Percentiles rank a stretch among this genome's conserved stretches.
Conservation (phyloP, 257 asterid species). For the Petunia axillaris region DNA sequence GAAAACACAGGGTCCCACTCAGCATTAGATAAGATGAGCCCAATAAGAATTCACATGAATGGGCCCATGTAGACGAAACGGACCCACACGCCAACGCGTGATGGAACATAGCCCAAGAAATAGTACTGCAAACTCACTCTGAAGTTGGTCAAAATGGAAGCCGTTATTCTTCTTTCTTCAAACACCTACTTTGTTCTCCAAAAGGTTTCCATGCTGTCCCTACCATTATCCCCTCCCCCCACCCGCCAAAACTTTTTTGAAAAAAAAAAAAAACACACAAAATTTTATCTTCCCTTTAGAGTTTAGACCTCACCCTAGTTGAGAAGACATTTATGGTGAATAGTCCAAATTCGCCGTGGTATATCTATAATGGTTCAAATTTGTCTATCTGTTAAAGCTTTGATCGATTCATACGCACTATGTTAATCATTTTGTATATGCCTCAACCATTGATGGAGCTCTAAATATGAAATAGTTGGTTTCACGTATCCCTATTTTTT, state of each 20-base stretch:
- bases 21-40: conserved; percentile 21
- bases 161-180: conserved; percentile 35
- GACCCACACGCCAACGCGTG: conserved; percentile 64
- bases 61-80: conserved; percentile 15
- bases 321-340: no score
- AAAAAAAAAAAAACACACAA: not conserved
- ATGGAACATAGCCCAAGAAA: conserved; percentile 42
- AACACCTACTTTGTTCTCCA: conserved; percentile 44
- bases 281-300: no score
- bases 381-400: no score
- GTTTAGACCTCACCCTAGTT: no score
- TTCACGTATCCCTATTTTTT: no score
- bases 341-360: no score
- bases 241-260: no score
- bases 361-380: no score
- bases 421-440: no score
- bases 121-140: conserved; percentile 23
- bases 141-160: conserved; percentile 43
- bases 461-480: no score
- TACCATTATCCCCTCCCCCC: conserved; percentile 38
- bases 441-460: no score
- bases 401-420: no score
- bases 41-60: conserved; percentile 21
- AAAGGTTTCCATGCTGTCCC: conserved; percentile 55
- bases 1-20: conserved; percentile 5